phyloP scores from a whole-genome alignment of 805 yeast genomes.

The Starmerella cellae region DNA sequence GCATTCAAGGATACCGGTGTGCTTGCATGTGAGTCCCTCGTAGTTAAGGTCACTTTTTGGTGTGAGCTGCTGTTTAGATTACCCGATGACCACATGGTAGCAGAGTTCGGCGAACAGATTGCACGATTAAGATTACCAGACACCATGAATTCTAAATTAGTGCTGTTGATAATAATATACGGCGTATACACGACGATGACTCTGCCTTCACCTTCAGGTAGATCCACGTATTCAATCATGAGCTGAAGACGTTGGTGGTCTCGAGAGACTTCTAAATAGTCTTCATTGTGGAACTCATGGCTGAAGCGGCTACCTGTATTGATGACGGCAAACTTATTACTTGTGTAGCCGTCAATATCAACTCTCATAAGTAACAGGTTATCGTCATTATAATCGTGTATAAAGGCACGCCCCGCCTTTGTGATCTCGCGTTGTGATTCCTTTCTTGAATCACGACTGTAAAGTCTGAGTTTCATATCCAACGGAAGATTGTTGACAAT shows the following conservation, averaged over 20 bases:
- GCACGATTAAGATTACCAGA: constrained; percentile 43
- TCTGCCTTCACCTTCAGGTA: constrained; percentile 18
- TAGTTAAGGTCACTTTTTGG: constrained; percentile 32
- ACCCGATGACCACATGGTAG: constrained; percentile 78
- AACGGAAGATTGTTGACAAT: constrained; percentile 75
- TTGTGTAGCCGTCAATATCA: constrained; percentile 41
- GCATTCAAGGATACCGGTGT: constrained; percentile 73
- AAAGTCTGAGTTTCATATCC: constrained; percentile 60
- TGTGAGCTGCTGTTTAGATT: constrained; percentile 50
- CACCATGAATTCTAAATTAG: constrained; percentile 52
- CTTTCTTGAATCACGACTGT: constrained; percentile 55
- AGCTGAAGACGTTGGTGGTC: constrained; percentile 59
- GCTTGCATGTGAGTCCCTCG: constrained; percentile 58
- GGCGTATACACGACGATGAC: constrained; percentile 55
- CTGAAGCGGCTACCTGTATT: constrained; percentile 23
- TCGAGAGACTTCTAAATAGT: constrained; percentile 28
- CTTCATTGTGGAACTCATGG: constrained; percentile 46
- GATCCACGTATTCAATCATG: constrained; percentile 44
- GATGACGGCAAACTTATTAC: constrained; percentile 64
- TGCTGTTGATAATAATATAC: constrained; percentile 67
- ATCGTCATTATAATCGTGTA: constrained; percentile 68
- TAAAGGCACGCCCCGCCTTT: constrained; percentile 54
- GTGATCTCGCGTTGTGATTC: constrained; percentile 53
- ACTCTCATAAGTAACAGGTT: constrained; percentile 62
- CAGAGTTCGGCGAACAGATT: constrained; percentile 33